Base-by-base conservation (phyloP, 164 flowering plant species). In the Cinnamomum chago region DNA sequence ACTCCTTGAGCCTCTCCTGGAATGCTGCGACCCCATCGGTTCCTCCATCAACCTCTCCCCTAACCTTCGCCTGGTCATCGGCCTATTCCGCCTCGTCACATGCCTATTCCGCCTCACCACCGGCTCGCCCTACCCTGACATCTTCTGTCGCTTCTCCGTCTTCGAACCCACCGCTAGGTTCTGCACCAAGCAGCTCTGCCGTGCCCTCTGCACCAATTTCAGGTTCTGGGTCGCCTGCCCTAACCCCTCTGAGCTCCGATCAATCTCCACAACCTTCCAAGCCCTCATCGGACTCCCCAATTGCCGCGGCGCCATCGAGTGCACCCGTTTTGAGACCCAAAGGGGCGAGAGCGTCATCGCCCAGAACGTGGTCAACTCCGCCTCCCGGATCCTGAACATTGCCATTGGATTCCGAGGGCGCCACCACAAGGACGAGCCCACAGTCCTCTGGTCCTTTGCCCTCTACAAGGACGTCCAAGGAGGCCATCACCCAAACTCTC, bases 181-280 rank as follows among this genome's bases (percentile, higher is more conserved):
- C 78, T 94, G 98, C 33, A 79, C 85, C 35, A 94, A 88, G 78
- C 97, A 90, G 70, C 25, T 94, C 70, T 92, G 93, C 71, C 85
- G 95, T 6, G 97, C 92, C 4, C 89, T 93, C 11, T 93, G 95
- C 74, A 94, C 95, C 47, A 89, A 94, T 83, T 94, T 86, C 76
- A 82, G 94, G 58, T 94, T 94, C 77, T 94, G 95, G 95, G 86
- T 90, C 50, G 87, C 87, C 5, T 92, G 88, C 70, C 97, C 94
- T 0, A 62, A 55, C 68, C 80, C 85, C 0, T 14, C 20, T 18
- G 92, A 89, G 77, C 82, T 92, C 23, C 78, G 77, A 7, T 76
- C 87, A 0, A 83, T 88, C 3, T 88, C 92, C 0, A 2, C 76
- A 0, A 81, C 71, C 27, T 88, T 90, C 65, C 83, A 89, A 72